These are phyloP conservation scores for Ramularia collo-cygni DNA, from an alignment of 2,329 filamentous ascomycete genomes.

Conservation along the genomic window DNA sequence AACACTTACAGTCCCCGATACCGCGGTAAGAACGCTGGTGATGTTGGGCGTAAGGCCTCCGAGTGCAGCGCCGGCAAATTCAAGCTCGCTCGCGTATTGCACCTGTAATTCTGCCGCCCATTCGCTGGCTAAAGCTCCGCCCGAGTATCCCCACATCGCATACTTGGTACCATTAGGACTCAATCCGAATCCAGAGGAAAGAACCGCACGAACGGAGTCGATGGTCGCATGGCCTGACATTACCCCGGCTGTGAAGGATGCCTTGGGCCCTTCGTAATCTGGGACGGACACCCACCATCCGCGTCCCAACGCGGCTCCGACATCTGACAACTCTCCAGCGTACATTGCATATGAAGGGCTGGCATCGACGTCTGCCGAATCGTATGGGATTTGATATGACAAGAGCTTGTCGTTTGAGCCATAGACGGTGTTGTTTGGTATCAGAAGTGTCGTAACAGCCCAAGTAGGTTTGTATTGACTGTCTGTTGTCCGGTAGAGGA, in stretches of 20 bases:
- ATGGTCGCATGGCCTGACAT: slow-evolving; percentile 40
- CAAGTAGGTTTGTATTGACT: slow-evolving; percentile 19
- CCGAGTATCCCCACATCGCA: slow-evolving; percentile 50
- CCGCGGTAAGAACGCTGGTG: slow-evolving; percentile 29
- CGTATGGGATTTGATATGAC: slow-evolving; percentile 27
- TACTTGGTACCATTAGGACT: slow-evolving; percentile 14
- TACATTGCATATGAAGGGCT: slow-evolving; percentile 36
- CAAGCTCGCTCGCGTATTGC: slow-evolving; percentile 48
- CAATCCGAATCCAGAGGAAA: slow-evolving; percentile 24
- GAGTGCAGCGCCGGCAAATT: slow-evolving; percentile 43
- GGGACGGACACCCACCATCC: slow-evolving; percentile 45
- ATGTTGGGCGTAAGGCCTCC: slow-evolving; percentile 44
- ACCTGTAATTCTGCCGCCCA: slow-evolving; percentile 48
- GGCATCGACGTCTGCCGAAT: slow-evolving; percentile 35
- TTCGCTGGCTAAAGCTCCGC: slow-evolving; percentile 46
- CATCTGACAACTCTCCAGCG: slow-evolving; percentile 15
- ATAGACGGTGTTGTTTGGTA: slow-evolving; percentile 12
- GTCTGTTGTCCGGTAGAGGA: slow-evolving; percentile 26
- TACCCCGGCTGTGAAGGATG: slow-evolving; percentile 38
- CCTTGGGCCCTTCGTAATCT: slow-evolving; percentile 40
- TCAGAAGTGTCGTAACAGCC: slow-evolving; percentile 26
- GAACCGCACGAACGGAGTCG: slow-evolving; percentile 38
- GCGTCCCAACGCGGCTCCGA: slow-evolving; percentile 33
- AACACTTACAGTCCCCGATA: slow-evolving; percentile 25
- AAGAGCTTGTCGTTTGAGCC: slow-evolving; percentile 17